phyloP scores from a whole-genome alignment of 2,329 filamentous ascomycete genomes.

The Colletotrichum navitas region DNA sequence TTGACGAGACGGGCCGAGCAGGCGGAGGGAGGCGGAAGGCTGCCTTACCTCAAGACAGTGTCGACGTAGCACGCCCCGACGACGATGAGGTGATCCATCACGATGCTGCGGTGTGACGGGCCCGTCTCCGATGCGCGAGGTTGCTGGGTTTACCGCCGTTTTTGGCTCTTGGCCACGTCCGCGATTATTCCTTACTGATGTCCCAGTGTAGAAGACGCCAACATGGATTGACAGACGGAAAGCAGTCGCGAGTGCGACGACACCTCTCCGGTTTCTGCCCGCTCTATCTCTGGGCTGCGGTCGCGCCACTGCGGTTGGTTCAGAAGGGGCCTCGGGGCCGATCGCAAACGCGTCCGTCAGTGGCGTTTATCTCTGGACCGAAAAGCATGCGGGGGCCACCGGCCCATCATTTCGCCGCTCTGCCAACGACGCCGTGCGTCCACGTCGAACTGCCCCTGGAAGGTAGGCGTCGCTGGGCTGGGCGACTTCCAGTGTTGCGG shows the following conservation, averaged over 20 bases:
- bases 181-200: neutral
- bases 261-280: neutral
- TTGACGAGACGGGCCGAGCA: constrained; percentile 35
- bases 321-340: neutral
- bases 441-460: too few relatives aligned
- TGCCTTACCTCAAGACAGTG: constrained; percentile 73
- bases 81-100: constrained; percentile 70
- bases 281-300: neutral
- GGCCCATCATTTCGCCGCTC: constrained; percentile 8
- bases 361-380: neutral
- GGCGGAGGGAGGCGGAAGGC: constrained; percentile 9
- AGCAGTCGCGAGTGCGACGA: neutral
- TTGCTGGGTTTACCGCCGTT: neutral
- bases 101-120: constrained; percentile 7
- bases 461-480: neutral
- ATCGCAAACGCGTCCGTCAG: neutral
- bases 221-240: neutral
- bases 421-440: neutral
- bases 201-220: neutral
- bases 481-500: neutral
- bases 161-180: neutral
- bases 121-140: neutral
- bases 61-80: constrained; percentile 79
- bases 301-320: neutral
- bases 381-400: neutral